These are phyloP conservation scores for Dionaea muscipula DNA, from an alignment of 179 eudicot species.

Conservation along the genomic window DNA sequence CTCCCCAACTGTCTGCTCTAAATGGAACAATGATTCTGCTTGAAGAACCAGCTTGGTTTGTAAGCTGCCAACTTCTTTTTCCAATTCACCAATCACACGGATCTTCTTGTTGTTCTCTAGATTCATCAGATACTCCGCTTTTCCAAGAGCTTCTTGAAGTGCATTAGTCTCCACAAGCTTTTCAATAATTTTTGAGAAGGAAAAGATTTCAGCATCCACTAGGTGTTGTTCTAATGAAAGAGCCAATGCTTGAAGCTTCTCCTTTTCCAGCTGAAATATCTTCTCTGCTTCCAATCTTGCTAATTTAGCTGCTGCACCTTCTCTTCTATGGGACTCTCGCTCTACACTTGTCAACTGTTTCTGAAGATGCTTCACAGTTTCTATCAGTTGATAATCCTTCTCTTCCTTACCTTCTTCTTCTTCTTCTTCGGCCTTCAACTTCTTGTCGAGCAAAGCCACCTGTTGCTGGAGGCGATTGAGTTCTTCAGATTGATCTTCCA, in stretches of 20 bases:
- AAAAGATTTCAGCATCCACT: slow-evolving; percentile 15
- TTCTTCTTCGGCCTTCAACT: slow-evolving; percentile 16
- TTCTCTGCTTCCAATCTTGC: slow-evolving; percentile 17
- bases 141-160: slow-evolving; percentile 46
- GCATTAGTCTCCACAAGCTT: slow-evolving; percentile 26
- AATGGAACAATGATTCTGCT: slow-evolving; percentile 21
- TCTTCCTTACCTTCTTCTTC: slow-evolving; percentile 16
- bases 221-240: slow-evolving; percentile 21
- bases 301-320: slow-evolving; percentile 11
- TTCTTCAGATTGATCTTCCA: slow-evolving; percentile 26
- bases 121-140: slow-evolving; percentile 29
- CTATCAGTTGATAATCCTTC: slow-evolving; percentile 18
- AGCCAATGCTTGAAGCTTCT: slow-evolving; percentile 17
- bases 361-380: slow-evolving; percentile 17
- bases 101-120: slow-evolving; percentile 43
- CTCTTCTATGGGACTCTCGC: slow-evolving; percentile 15
- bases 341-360: slow-evolving; percentile 12
- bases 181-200: slow-evolving; percentile 27
- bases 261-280: slow-evolving; percentile 18
- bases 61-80: slow-evolving; percentile 25
- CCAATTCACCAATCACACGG: slow-evolving; percentile 26
- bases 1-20: slow-evolving; percentile 16
- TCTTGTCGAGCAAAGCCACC: slow-evolving; percentile 20
- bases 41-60: slow-evolving; percentile 20
- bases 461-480: slow-evolving; percentile 23